Evolutionary conservation across 148 eudicot species (phyloP), one percentile per base, ranked within the genome.

Genomic region (Rheum nobile): DNA sequence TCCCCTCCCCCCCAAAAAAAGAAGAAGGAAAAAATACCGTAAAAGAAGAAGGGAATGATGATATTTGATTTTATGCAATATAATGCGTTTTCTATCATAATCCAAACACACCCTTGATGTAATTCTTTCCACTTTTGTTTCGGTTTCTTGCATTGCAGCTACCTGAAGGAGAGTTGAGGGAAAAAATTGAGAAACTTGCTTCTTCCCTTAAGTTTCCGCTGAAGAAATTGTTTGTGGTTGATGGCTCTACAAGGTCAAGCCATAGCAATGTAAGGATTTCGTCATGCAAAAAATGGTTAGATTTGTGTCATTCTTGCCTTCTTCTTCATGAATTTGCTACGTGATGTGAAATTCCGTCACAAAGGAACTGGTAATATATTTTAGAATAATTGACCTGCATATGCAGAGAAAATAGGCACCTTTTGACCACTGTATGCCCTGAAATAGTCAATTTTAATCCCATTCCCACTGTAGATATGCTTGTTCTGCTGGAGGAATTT

Each of bases 171-270:
- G 95, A 88, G 73, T 88, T 96, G 31, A 82, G 95, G 78, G 67
- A 50, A 70, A 92, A 96, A 82, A 96, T 96, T 71, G 99, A 92
- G 84, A 79, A 72, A 48, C 99, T 96, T 59, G 91, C 99, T 76
- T 86, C 95, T n/a, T 92, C 97, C 48, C 90, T 90, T 63, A 90
- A 89, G 71, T 96, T 96, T 72, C 99, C 99, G 1, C 73, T 96
- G 48, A 92, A 87, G 90, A 96, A 96, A 81, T 75, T 96, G 87
- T 96, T 92, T 76, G 99, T 96, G 65, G 95, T 96, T 79, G 99
- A 96, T 85, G 99, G 99, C 82, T 96, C 99, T 35, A 96, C 91
- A 28, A 89, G 99, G 82, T 96, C 99, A 71, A 87, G 96, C 82
- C 99, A 96, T 76, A 96, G 97, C 89, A 96, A 96, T 89, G 99